Evolutionary conservation across 345 rosid species (phyloP).

Genomic region (Ricinus communis): DNA sequence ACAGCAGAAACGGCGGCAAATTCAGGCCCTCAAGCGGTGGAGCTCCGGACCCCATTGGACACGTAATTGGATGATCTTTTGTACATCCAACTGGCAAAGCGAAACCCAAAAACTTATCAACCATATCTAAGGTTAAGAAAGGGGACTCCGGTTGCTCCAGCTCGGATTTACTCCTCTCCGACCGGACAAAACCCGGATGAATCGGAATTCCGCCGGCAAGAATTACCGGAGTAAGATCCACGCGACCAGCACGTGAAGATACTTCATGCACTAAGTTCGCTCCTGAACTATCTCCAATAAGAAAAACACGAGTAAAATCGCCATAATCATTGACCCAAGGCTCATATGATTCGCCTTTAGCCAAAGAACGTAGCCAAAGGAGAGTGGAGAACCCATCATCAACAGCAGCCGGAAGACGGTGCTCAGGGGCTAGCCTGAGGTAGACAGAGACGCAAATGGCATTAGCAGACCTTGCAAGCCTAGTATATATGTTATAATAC

Average conservation of each 20-base stretch:
- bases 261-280: constrained; percentile 36
- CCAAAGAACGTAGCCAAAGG: constrained; percentile 27
- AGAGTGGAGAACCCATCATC: constrained; percentile 32
- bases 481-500: constrained; percentile 29
- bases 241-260: constrained; percentile 25
- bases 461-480: constrained; percentile 10
- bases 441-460: constrained; percentile 28
- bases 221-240: constrained; percentile 14
- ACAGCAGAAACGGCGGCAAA: constrained; percentile 48
- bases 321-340: constrained; percentile 20
- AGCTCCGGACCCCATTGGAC: constrained; percentile 58
- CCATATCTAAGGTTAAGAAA: constrained; percentile 51
- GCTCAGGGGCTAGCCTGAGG: constrained; percentile 35
- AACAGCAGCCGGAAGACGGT: constrained; percentile 31
- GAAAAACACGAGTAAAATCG: constrained; percentile 31
- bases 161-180: constrained; percentile 59
- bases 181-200: constrained; percentile 43
- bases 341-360: constrained; percentile 8
- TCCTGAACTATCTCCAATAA: constrained; percentile 38
- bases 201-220: constrained; percentile 31
- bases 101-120: constrained; percentile 51
- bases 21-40: constrained; percentile 37
- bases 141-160: constrained; percentile 60
- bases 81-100: constrained; percentile 44
- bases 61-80: constrained; percentile 58